These are phyloP conservation scores for Cucumis cinereus DNA, from an alignment of 306 rosid species.

Conservation along the genomic window DNA sequence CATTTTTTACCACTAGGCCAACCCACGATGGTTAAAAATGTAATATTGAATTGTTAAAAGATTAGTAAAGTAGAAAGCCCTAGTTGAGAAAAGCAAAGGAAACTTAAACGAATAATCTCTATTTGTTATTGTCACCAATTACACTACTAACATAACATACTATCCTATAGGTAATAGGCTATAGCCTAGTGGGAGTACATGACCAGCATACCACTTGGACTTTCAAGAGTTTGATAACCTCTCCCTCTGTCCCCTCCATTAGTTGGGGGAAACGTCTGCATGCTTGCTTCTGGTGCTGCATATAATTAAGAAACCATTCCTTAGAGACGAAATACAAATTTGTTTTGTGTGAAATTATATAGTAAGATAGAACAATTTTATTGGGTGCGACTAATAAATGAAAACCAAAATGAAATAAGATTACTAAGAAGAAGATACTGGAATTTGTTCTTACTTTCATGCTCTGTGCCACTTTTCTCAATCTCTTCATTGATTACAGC, in stretches of 20 bases:
- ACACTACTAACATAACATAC: not conserved
- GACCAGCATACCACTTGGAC: slow-evolving; percentile 39
- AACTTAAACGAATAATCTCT: not conserved
- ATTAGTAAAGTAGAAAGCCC: not conserved
- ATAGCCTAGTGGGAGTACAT: not conserved
- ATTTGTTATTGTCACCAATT: not conserved
- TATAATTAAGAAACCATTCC: not conserved
- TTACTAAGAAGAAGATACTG: not conserved
- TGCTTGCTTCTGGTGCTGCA: slow-evolving; percentile 52
- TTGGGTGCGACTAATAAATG: not conserved
- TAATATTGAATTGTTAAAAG: not conserved
- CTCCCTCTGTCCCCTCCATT: slow-evolving; percentile 47
- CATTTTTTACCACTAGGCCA: too few relatives aligned
- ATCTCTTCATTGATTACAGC: slow-evolving; percentile 43
- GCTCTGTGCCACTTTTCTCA: slow-evolving; percentile 24
- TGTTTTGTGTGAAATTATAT: not conserved
- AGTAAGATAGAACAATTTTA: not conserved
- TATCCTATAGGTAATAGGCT: not conserved
- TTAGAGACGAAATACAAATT: not conserved
- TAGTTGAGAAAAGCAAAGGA: not conserved
- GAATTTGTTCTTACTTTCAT: slow-evolving; percentile 42
- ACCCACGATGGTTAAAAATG: not conserved
- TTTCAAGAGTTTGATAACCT: slow-evolving; percentile 64
- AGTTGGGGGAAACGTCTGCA: slow-evolving; percentile 80
- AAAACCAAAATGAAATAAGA: not conserved